Percentiles rank a stretch among this genome's conserved stretches.
phyloP scores from a whole-genome alignment of 2,329 filamentous ascomycete genomes.

The Venturia aucupariae region DNA sequence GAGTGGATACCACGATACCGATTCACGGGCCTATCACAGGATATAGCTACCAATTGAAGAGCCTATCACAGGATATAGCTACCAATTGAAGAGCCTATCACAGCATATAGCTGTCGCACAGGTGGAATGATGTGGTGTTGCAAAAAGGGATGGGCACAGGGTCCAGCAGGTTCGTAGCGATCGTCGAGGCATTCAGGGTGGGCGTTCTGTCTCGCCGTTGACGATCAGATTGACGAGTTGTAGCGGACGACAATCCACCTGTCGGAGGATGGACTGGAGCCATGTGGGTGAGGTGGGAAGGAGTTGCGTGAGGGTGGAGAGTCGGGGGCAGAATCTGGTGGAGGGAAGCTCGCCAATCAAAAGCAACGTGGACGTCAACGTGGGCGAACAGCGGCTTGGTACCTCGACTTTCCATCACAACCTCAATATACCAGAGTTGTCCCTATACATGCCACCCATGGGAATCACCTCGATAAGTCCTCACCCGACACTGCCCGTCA shows the following conservation, averaged over 20 bases:
- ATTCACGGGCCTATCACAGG: background rate
- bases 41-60: background rate
- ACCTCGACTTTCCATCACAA: background rate
- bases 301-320: too few relatives aligned
- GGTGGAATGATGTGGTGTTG: background rate
- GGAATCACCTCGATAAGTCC: background rate
- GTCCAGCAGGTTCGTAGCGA: conserved; percentile 3
- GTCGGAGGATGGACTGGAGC: background rate
- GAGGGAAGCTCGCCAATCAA: background rate
- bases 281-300: conserved; percentile 6
- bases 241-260: background rate
- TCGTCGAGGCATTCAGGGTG: background rate
- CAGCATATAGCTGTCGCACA: conserved; percentile 3
- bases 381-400: background rate
- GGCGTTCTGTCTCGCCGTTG: background rate
- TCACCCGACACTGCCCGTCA: background rate
- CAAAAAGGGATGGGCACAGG: background rate
- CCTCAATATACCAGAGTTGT: too few relatives aligned
- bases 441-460: background rate
- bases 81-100: background rate
- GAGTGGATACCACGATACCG: background rate
- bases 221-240: background rate
- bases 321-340: too few relatives aligned
- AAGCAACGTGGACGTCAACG: background rate
- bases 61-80: conserved; percentile 11